phyloP scores from a whole-genome alignment of 2,329 filamentous ascomycete genomes.

The Verticillium nubilum region DNA sequence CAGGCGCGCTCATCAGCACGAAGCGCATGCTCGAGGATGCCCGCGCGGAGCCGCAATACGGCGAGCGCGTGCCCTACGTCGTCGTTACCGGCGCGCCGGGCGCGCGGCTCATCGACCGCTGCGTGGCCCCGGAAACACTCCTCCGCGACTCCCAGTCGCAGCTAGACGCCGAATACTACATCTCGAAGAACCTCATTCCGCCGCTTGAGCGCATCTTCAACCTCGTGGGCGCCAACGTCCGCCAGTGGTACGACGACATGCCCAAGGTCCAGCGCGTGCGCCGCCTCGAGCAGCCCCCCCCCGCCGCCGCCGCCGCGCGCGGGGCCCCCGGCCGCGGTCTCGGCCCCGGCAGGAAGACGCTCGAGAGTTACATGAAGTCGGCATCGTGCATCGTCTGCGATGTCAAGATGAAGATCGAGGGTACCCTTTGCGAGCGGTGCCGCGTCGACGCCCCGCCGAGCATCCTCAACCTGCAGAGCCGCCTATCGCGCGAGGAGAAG shows the following conservation, averaged over 20 bases:
- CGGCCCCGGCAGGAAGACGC: conserved; percentile 44
- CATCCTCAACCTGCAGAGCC: conserved; percentile 56
- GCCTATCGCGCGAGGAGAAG: conserved; percentile 58
- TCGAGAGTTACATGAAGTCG: conserved; percentile 90
- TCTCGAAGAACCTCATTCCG: conserved; percentile 90
- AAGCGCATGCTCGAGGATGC: conserved; percentile 83
- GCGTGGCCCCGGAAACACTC: conserved; percentile 79
- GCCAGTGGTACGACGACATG: conserved; percentile 94
- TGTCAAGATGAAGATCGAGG: conserved; percentile 37
- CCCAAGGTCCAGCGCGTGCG: conserved; percentile 79
- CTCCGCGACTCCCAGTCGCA: conserved; percentile 71
- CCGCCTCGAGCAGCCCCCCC: conserved; percentile 42
- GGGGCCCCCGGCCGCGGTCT: conserved; percentile 4
- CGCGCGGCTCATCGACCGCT: conserved; percentile 80
- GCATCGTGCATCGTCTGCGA: conserved; percentile 75
- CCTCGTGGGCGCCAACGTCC: conserved; percentile 85
- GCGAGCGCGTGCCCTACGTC: conserved; percentile 91
- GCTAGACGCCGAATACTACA: conserved; percentile 95
- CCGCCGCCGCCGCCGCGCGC: conserved; percentile 10
- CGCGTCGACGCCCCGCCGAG: conserved; percentile 49
- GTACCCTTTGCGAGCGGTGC: conserved; percentile 54
- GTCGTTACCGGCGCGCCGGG: conserved; percentile 85
- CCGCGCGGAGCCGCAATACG: conserved; percentile 85
- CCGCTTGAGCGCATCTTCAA: conserved; percentile 96
- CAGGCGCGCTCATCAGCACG: conserved; percentile 83